Conservation (phyloP, 495 filamentous ascomycete species). For the Lasiosphaeria miniovina region DNA sequence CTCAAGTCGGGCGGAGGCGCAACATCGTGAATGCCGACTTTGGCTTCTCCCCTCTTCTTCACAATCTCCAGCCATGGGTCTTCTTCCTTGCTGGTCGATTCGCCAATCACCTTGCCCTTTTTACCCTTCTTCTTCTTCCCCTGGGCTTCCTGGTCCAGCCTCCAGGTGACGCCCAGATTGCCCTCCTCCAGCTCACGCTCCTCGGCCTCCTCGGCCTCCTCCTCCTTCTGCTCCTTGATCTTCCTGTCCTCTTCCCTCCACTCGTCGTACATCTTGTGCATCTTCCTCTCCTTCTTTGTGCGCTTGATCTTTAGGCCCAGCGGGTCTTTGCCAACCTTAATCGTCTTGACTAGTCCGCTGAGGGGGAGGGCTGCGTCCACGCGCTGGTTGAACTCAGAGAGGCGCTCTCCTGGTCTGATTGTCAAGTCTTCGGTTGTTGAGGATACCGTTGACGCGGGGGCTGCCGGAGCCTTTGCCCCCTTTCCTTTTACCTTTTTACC, state of each 20-base stretch:
- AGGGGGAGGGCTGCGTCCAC: slow-evolving; percentile 86
- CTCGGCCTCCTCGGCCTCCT: slow-evolving; percentile 61
- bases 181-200: slow-evolving; percentile 61
- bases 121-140: slow-evolving; percentile 49
- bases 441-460: slow-evolving; percentile 15
- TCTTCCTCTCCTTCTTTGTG: slow-evolving; percentile 78
- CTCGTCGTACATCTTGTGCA: slow-evolving; percentile 74
- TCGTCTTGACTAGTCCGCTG: slow-evolving; percentile 55
- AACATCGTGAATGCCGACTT: slow-evolving; percentile 70
- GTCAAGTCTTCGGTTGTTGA: slow-evolving; percentile 37
- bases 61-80: slow-evolving; percentile 82
- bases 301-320: slow-evolving; percentile 53
- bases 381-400: slow-evolving; percentile 78
- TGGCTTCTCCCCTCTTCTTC: slow-evolving; percentile 55
- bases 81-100: slow-evolving; percentile 38
- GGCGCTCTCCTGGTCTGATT: slow-evolving; percentile 76
- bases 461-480: slow-evolving; percentile 26
- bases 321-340: slow-evolving; percentile 47
- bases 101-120: slow-evolving; percentile 41
- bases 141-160: slow-evolving; percentile 42
- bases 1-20: slow-evolving; percentile 72
- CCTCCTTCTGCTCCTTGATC: slow-evolving; percentile 56
- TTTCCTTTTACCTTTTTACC: slow-evolving; percentile 47
- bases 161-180: slow-evolving; percentile 52
- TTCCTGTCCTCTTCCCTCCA: slow-evolving; percentile 69